Percentiles rank a stretch among this genome's conserved stretches.
Evolutionary conservation across 1,284 basidiomycete species (phyloP).

Genomic region (Agaricales sp.): DNA sequence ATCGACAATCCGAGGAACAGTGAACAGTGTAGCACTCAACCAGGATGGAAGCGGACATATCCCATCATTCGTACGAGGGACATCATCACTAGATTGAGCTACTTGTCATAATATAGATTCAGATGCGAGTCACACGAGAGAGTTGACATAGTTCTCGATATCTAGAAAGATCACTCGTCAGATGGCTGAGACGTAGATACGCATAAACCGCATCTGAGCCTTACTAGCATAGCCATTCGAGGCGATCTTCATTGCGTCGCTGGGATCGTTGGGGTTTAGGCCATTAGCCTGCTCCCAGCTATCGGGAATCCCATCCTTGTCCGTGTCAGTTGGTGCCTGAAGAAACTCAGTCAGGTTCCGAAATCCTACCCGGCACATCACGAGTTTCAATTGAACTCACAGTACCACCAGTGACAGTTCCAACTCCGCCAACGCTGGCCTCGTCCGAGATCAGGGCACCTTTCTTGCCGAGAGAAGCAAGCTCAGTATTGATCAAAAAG

Average conservation of each 20-base stretch:
- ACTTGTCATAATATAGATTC: background rate
- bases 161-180: slow-evolving; percentile 12
- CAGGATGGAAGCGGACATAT: no score
- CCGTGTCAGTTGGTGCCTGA: background rate
- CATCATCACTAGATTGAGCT: no score
- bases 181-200: background rate
- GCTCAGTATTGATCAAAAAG: slow-evolving; percentile 22
- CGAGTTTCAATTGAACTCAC: background rate
- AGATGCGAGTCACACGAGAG: slow-evolving; percentile 14
- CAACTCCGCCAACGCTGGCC: slow-evolving; percentile 22
- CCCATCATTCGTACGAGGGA: no score
- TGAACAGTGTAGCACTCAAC: no score
- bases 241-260: slow-evolving; percentile 22
- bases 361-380: background rate
- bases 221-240: slow-evolving; percentile 26
- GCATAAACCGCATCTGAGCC: slow-evolving; percentile 8
- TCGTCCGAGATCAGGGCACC: slow-evolving; percentile 19
- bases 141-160: slow-evolving; percentile 25
- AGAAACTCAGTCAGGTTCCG: background rate
- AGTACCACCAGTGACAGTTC: slow-evolving; percentile 23
- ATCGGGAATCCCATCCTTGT: slow-evolving; percentile 23
- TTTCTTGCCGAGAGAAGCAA: slow-evolving; percentile 22
- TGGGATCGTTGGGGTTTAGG: slow-evolving; percentile 20
- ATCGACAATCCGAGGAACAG: no score
- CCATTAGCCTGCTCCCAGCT: slow-evolving; percentile 23